Conservation (phyloP, 805 yeast species). For the Isabelozyma gotoi region DNA sequence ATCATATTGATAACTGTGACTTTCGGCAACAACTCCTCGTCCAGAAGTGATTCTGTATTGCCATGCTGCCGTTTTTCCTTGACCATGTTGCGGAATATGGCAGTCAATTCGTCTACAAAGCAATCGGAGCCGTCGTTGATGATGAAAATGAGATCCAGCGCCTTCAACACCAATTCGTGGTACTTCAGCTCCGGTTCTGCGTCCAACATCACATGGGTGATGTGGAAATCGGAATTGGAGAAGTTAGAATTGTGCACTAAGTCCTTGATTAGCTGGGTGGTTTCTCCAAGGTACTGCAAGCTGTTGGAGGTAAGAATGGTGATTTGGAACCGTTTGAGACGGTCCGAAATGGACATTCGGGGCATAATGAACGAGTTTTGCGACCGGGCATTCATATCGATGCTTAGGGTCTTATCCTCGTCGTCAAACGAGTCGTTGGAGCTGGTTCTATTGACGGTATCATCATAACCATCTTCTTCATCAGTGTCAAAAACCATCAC, state of each 20-base stretch:
- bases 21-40: slow-evolving; percentile 18
- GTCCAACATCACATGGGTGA: slow-evolving; percentile 14
- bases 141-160: slow-evolving; percentile 30
- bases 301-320: slow-evolving; percentile 20
- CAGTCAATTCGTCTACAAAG: slow-evolving; percentile 23
- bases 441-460: neutral
- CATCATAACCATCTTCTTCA: slow-evolving; percentile 26
- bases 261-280: slow-evolving; percentile 16
- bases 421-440: slow-evolving; percentile 9
- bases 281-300: slow-evolving; percentile 14
- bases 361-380: slow-evolving; percentile 39
- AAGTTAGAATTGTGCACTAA: slow-evolving; percentile 11
- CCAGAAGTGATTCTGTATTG: neutral
- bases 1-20: slow-evolving; percentile 37
- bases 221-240: slow-evolving; percentile 6
- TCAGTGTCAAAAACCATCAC: slow-evolving; percentile 44
- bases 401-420: slow-evolving; percentile 5
- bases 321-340: slow-evolving; percentile 13
- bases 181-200: slow-evolving; percentile 2
- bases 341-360: slow-evolving; percentile 23
- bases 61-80: neutral
- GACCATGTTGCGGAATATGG: slow-evolving; percentile 7
- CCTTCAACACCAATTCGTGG: slow-evolving; percentile 15
- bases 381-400: slow-evolving; percentile 4
- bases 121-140: slow-evolving; percentile 38